Evolutionary conservation across 1,139 yeast species (phyloP), one percentile per base, ranked within the genome.

Genomic region (Debaryomyces psychrophilus): DNA sequence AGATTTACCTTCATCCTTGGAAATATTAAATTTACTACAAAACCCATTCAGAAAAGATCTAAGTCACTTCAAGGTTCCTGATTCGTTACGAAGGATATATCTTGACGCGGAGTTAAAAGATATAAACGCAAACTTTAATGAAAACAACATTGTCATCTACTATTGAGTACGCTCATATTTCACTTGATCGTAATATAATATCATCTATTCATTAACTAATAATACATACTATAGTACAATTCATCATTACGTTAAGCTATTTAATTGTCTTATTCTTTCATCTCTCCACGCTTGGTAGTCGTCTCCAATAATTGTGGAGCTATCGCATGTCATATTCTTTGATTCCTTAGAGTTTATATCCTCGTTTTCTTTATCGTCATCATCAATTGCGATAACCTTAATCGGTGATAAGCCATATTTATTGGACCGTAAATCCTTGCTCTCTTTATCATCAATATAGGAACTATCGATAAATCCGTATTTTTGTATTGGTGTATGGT

Each of bases 221-320:
- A 33, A 22, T 31, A 31, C 37, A 40, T 11, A 11, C 28, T 36
- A 39, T 39, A 39, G 15, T 42, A 28, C 39, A 36, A 22, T 17
- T 34, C 8, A 25, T 25, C 12, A 27, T 31, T 27, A 29, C 7
- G 33, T 28, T 20, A 27, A 20, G 22, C 38, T 33, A 44, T 66
- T 70, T 25, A 71, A 57, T 56, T 67, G 72, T 46, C 61, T 63
- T 31, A 74, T 68, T 49, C 63, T 61, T 48, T 72, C 77, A 25
- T 65, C 66, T 47, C 77, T 59, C 80, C 80, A 75, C 11, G 55
- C 55, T 44, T 67, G 65, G 51, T 73, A 74, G 37, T 73, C 79
- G 37, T 72, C 77, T 5, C 76, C 76, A 18, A 69, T 59, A 28
- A 73, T 60, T 1, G 76, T 69, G 1, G 78, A 71, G 41, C 70